Evolutionary conservation across 1,139 yeast species (phyloP).

Genomic region (Yamadazyma siamensis): DNA sequence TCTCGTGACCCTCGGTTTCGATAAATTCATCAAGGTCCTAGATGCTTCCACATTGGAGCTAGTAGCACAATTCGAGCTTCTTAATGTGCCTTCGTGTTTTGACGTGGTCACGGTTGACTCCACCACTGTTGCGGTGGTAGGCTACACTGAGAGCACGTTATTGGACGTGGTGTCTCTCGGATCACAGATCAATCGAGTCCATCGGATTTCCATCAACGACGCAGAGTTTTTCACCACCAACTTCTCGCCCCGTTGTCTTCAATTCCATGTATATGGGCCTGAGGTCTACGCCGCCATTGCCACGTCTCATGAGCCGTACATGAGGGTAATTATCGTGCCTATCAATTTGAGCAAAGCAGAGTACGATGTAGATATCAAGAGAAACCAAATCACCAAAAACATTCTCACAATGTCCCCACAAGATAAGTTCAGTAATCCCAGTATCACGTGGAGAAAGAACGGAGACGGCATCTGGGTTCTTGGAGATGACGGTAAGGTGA

Average conservation of each 20-base stretch:
- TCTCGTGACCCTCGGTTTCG: conserved; percentile 64
- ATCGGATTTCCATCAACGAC: conserved; percentile 63
- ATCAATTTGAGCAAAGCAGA: conserved; percentile 20
- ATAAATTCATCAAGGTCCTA: conserved; percentile 39
- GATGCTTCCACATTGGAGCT: conserved; percentile 15
- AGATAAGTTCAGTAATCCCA: conserved; percentile 63
- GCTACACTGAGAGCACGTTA: conserved; percentile 60
- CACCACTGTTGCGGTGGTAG: conserved; percentile 44
- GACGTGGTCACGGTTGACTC: conserved; percentile 25
- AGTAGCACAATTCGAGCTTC: conserved; percentile 28
- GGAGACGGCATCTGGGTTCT: conserved; percentile 58
- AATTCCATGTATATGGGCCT: conserved; percentile 15
- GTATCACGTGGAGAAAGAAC: conserved; percentile 35
- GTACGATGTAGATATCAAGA: conserved; percentile 21
- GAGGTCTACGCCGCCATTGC: conserved; percentile 48
- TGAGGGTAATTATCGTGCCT: conserved; percentile 52
- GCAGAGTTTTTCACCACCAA: conserved; percentile 70
- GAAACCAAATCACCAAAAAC: conserved; percentile 53
- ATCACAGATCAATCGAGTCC: conserved; percentile 18
- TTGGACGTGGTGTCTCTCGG: conserved; percentile 38
- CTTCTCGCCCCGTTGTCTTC: conserved; percentile 57
- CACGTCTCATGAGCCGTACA: conserved; percentile 74
- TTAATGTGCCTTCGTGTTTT: conserved; percentile 49
- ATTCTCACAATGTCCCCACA: conserved; percentile 64
- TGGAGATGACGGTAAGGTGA: conserved; percentile 65